Percentiles rank a stretch among this genome's conserved stretches.
phyloP scores from a whole-genome alignment of 768 basidiomycete species.

The Podaxis sp. region DNA sequence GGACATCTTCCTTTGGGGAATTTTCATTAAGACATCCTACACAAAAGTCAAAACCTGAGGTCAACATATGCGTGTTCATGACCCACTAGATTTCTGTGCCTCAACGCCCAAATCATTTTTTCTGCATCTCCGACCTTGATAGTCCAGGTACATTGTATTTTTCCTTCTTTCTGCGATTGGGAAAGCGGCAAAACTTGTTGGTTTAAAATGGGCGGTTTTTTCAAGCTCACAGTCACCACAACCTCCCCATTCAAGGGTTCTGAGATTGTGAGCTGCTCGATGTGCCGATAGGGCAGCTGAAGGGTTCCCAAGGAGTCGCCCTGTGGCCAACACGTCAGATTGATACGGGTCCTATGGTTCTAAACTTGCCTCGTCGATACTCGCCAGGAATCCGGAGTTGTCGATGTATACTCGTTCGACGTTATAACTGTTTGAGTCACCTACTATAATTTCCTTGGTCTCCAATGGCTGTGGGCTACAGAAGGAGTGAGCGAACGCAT shows the following conservation, averaged over 20 bases:
- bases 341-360: background rate
- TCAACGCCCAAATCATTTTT: slow-evolving; percentile 38
- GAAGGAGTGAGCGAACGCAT: slow-evolving; percentile 1
- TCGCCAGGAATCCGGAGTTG: slow-evolving; percentile 43
- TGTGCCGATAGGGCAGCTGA: slow-evolving; percentile 34
- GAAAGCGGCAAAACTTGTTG: slow-evolving; percentile 17
- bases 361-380: slow-evolving; percentile 35
- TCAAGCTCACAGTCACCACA: slow-evolving; percentile 26
- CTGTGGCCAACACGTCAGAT: slow-evolving; percentile 20
- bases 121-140: slow-evolving; percentile 27
- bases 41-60: background rate
- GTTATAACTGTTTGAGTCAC: slow-evolving; percentile 25
- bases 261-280: slow-evolving; percentile 22
- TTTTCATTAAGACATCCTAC: slow-evolving; percentile 9
- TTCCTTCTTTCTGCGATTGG: slow-evolving; percentile 7
- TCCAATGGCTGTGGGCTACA: slow-evolving; percentile 59
- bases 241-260: slow-evolving; percentile 19
- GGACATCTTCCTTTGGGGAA: slow-evolving; percentile 12
- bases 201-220: slow-evolving; percentile 33
- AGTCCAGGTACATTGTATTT: slow-evolving; percentile 30
- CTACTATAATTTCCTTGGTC: slow-evolving; percentile 33
- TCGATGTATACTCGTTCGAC: slow-evolving; percentile 51
- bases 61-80: background rate
- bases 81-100: slow-evolving; percentile 44
- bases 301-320: slow-evolving; percentile 50